Percentiles rank a stretch among this genome's conserved stretches.
Conservation (phyloP, 805 yeast genomes). For the Hagleromyces aurorensis region DNA sequence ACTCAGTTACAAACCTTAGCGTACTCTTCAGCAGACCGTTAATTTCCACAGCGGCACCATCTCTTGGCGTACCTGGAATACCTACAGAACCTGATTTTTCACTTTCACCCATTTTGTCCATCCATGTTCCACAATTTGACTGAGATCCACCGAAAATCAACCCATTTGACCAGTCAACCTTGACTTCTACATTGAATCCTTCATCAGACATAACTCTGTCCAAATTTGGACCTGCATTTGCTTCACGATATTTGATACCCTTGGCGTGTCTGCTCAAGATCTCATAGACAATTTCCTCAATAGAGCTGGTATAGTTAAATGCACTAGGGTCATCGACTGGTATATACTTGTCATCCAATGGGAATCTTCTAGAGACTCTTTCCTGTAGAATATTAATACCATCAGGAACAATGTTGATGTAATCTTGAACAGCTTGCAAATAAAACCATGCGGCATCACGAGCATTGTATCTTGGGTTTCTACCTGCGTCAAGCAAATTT, state of each 20-base stretch:
- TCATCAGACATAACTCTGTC: slow-evolving; percentile 90
- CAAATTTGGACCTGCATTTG: slow-evolving; percentile 83
- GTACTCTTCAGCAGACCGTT: slow-evolving; percentile 82
- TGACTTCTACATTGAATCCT: slow-evolving; percentile 78
- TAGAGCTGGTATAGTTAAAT: slow-evolving; percentile 58
- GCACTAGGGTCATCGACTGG: slow-evolving; percentile 65
- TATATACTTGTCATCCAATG: slow-evolving; percentile 76
- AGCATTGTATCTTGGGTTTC: slow-evolving; percentile 91
- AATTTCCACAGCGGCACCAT: slow-evolving; percentile 93
- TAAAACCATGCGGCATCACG: slow-evolving; percentile 98
- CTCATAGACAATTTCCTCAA: slow-evolving; percentile 75
- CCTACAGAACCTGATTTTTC: slow-evolving; percentile 76
- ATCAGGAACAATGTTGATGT: slow-evolving; percentile 55
- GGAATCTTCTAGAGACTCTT: slow-evolving; percentile 75
- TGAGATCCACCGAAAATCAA: slow-evolving; percentile 86
- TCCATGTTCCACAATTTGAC: slow-evolving; percentile 96
- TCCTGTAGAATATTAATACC: slow-evolving; percentile 63
- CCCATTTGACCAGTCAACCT: slow-evolving; percentile 86
- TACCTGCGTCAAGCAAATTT: slow-evolving; percentile 83
- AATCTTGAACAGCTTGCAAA: slow-evolving; percentile 81
- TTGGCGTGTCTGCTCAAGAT: slow-evolving; percentile 80
- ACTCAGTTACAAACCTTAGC: slow-evolving; percentile 65
- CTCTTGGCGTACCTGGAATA: slow-evolving; percentile 95
- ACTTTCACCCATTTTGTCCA: slow-evolving; percentile 99
- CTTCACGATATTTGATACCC: slow-evolving; percentile 85